Evolutionary conservation across 2,329 filamentous ascomycete genomes (phyloP), one percentile per base, ranked within the genome.

Genomic region (Decorospora gaudefroyi): DNA sequence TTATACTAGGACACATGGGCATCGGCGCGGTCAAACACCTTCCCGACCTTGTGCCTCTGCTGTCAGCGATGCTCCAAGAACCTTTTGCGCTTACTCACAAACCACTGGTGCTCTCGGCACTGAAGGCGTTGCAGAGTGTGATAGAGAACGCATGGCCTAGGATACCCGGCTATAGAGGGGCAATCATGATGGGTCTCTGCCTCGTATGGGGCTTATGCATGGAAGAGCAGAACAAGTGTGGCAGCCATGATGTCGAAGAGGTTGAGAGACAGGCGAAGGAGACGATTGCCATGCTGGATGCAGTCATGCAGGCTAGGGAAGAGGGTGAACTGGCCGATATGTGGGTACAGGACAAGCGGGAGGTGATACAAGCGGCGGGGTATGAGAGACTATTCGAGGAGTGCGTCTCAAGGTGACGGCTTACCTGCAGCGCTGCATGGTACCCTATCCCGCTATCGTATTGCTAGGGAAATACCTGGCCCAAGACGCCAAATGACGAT

Each of bases 91-190:
- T 78, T 7, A 74, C 78, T 1, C 74, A 80, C 49, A 73, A 78
- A 1, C 70, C 75, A 0, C 72, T 85, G 1, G 69, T 90, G 1
- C 39, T 76, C 1, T 74, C 79, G 0, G 78, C 82, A 0, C 67
- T 78, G 2, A 65, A 73, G 12, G 76, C 82, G 1, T 58, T 89
- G 15, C 77, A 82, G 38, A 71, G 73, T 0, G 71, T 86, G 10
- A 71, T 95, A 8, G 55, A 77, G 9, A 84, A 78, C 46, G 82
- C 81, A 46, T 90, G 89, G 84, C 86, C 87, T 8, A 77, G 89
- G 4, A 72, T 95, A 4, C 69, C 74, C 36, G 71, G 73, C 19
- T 84, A 88, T 73, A 74, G 81, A 18, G 81, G 79, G 3, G 82
- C 87, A 46, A 71, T 92, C 4, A 65, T 90, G 31, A 80, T 79